Percentiles rank a stretch among this genome's conserved stretches.
Evolutionary conservation across 495 filamentous ascomycete species (phyloP).

Genomic region (Aspergillus heteromorphus): DNA sequence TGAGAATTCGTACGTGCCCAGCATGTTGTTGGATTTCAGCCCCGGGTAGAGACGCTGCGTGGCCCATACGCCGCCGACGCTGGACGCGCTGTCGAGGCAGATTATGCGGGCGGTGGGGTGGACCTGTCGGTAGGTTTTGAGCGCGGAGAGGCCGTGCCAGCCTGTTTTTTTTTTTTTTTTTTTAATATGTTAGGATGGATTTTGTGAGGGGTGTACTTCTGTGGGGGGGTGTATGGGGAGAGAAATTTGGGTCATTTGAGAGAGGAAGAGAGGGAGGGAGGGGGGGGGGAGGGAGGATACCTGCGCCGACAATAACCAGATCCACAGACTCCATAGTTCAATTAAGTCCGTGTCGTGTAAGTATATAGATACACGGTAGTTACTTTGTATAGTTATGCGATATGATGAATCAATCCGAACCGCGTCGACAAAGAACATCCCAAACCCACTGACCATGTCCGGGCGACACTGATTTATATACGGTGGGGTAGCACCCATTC

Average conservation of each 20-base stretch:
- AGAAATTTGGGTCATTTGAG: not conserved
- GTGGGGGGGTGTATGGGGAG: not conserved
- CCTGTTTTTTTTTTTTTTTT: conserved; percentile 27
- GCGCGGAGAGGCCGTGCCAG: conserved; percentile 53
- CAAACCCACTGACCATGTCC: too few relatives aligned
- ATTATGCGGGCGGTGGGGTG: conserved; percentile 44
- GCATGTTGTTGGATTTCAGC: conserved; percentile 59
- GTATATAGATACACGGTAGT: too few relatives aligned
- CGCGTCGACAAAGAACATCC: too few relatives aligned
- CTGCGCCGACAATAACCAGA: conserved; percentile 36
- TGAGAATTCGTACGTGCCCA: conserved; percentile 63
- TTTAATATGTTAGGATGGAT: too few relatives aligned
- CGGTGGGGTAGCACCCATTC: too few relatives aligned
- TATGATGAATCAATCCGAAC: too few relatives aligned
- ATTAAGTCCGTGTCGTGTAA: too few relatives aligned
- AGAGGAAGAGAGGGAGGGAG: not conserved
- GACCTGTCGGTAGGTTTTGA: conserved; percentile 55
- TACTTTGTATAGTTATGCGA: too few relatives aligned
- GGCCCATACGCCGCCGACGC: conserved; percentile 69
- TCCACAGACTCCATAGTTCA: conserved; percentile 23
- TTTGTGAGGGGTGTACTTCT: too few relatives aligned
- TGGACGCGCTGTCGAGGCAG: conserved; percentile 49
- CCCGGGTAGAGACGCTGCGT: conserved; percentile 59
- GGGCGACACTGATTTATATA: too few relatives aligned
- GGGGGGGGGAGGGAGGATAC: conserved; percentile 16